Percentiles rank a stretch among this genome's conserved stretches.
Evolutionary conservation across 2,329 filamentous ascomycete species (phyloP).

Genomic region (Ceratocystis cubensis): DNA sequence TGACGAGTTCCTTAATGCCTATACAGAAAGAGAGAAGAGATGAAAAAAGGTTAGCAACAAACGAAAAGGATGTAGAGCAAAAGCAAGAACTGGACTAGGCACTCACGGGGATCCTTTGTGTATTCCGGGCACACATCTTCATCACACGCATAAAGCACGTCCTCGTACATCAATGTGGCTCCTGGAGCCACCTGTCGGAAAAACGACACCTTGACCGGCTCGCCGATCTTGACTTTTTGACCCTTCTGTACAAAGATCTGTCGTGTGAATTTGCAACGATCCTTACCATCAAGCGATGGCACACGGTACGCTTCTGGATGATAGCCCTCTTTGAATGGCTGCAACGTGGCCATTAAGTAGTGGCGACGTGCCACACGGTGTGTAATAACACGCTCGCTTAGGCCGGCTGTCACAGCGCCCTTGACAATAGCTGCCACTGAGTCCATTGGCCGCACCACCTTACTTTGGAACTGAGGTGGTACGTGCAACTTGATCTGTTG

Average conservation of each 20-base stretch:
- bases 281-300: constrained; percentile 89
- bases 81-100: neutral
- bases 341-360: constrained; percentile 97
- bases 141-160: constrained; percentile 93
- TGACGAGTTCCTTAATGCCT: constrained; percentile 99
- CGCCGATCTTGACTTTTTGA: constrained; percentile 96
- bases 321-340: constrained; percentile 97
- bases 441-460: constrained; percentile 97
- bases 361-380: constrained; percentile 93
- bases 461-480: constrained; percentile 93
- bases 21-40: constrained; percentile 1
- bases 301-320: constrained; percentile 97
- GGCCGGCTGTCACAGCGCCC: constrained; percentile 92
- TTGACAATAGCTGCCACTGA: constrained; percentile 98
- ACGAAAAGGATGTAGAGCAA: no score
- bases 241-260: constrained; percentile 99
- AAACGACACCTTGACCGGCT: constrained; percentile 97
- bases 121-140: constrained; percentile 98
- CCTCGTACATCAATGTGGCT: constrained; percentile 97
- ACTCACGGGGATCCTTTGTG: constrained; percentile 97
- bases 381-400: constrained; percentile 91
- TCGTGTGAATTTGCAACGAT: constrained; percentile 94
- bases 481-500: constrained; percentile 99
- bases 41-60: constrained; percentile 5
- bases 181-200: constrained; percentile 96